Percentiles rank a stretch among this genome's conserved stretches.
Evolutionary conservation across 495 filamentous ascomycete species (phyloP).

Genomic region (Penicillium nucicola): DNA sequence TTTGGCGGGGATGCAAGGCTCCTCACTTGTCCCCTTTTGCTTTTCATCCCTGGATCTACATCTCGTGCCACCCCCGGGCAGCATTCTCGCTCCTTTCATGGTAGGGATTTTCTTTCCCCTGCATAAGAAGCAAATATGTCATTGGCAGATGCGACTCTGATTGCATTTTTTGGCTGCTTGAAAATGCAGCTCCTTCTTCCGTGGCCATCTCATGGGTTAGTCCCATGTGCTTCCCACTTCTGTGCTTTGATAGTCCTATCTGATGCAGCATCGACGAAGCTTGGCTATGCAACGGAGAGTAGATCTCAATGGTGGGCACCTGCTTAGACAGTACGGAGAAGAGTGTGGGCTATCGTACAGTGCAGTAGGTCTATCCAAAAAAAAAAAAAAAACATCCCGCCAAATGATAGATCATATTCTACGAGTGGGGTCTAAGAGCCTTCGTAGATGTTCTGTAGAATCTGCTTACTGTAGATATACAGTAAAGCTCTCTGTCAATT

Average conservation of each 20-base stretch:
- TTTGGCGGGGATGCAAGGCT: slow-evolving; percentile 3
- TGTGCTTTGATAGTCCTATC: not conserved
- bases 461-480: too few relatives aligned
- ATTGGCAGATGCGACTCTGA: slow-evolving; percentile 7
- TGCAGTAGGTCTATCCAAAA: too few relatives aligned
- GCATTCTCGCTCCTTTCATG: slow-evolving; percentile 13
- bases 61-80: slow-evolving; percentile 6
- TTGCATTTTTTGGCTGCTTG: not conserved
- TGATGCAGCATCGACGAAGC: too few relatives aligned
- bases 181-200: not conserved
- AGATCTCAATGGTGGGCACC: not conserved
- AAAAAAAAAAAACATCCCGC: too few relatives aligned
- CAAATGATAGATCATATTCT: too few relatives aligned
- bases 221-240: not conserved
- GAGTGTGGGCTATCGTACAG: too few relatives aligned
- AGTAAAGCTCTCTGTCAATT: too few relatives aligned
- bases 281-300: not conserved
- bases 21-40: slow-evolving; percentile 1
- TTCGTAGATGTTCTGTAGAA: too few relatives aligned
- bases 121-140: not conserved
- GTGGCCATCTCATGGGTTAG: not conserved
- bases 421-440: too few relatives aligned
- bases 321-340: too few relatives aligned
- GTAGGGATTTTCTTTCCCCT: slow-evolving; percentile 7
- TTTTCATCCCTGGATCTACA: slow-evolving; percentile 22